A percentile compares a stretch with the other conserved stretches of the same genome.
phyloP scores from a whole-genome alignment of 106 monocot species.

The Dendrobium huoshanense region DNA sequence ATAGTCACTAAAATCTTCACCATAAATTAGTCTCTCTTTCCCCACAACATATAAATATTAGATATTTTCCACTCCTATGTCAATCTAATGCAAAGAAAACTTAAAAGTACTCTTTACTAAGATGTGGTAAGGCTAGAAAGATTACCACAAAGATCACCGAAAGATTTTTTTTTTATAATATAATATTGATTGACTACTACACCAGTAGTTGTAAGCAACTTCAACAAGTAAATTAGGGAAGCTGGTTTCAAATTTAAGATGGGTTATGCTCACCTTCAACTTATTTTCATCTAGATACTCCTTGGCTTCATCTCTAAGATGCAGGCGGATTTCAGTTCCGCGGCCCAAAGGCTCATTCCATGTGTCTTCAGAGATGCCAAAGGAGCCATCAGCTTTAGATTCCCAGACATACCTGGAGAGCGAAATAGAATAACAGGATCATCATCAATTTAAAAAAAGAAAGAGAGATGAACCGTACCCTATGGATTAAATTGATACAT shows the following conservation, averaged over 20 bases:
- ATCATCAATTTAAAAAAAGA: neutral
- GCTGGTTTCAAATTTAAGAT: neutral
- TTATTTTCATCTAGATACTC: constrained; percentile 92
- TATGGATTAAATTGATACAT: neutral
- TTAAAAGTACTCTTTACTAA: neutral
- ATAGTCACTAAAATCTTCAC: too few relatives aligned
- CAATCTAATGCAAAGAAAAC: neutral
- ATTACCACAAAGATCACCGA: neutral
- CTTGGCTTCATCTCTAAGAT: constrained; percentile 87
- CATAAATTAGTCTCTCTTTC: too few relatives aligned
- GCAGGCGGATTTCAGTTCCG: constrained; percentile 88
- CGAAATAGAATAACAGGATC: neutral
- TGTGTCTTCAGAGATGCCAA: constrained; percentile 92
- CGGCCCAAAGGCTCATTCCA: constrained; percentile 97
- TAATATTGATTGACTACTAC: neutral
- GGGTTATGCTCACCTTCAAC: constrained; percentile 50
- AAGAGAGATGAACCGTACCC: neutral
- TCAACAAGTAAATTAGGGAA: neutral
- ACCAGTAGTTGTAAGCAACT: neutral
- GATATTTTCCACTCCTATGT: neutral
- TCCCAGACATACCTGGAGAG: constrained; percentile 83
- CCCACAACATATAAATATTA: neutral
- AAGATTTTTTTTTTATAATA: neutral
- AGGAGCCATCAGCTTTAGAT: constrained; percentile 96
- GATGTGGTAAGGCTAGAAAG: neutral